Base-by-base conservation (phyloP, 2,329 filamentous ascomycete species). In the Fusarium kyushuense region DNA sequence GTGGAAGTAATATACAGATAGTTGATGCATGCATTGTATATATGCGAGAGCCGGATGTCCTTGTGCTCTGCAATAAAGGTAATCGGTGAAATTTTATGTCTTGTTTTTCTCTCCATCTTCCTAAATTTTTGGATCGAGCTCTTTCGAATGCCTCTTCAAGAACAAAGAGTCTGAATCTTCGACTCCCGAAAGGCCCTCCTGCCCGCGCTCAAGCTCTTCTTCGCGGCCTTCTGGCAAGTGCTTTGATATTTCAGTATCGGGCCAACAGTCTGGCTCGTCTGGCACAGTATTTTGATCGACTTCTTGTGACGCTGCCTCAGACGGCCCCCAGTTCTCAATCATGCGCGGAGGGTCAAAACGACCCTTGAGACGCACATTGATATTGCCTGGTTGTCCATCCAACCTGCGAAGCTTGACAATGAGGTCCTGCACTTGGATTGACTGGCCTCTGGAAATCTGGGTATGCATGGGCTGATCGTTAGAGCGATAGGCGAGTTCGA, bases 381-480 rank as follows among this genome's bases (percentile, higher is more conserved):
- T 54, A 14, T 67, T 73, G 1, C 70, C 70, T 14, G 54, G 42
- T 40, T 67, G 33, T 11, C 59, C 60, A 16, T 73, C 67, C 11
- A 61, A 10, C 11, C 59, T 61, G 5, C 72, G 67, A 32, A 74
- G 72, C 49, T 71, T 74, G 46, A 71, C 25, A 29, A 58, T 58
- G 10, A 72, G 58, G 10, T 66, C 58, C 6, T 66, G 54, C 6
- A 71, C 55, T 19, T 54, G 32, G 11, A 71, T 21, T 10, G 51
- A 43, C 43, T 69, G 46, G 4, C 55, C 57, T 12, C 58, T 63
- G 12, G 54, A 60, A 21, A 63, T 47, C 58, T 76, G 72, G 19
- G 43, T 61, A 21, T 73, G 74, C 60, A 76, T 51, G 11, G 71
- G 63, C 35, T 40, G 40, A 21, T 79, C 77, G 38, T 75, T 72